Percentiles rank a stretch among this genome's conserved stretches.
These are phyloP conservation scores for Dendrobium huoshanense DNA, from an alignment of 106 monocot species.

Conservation along the genomic window DNA sequence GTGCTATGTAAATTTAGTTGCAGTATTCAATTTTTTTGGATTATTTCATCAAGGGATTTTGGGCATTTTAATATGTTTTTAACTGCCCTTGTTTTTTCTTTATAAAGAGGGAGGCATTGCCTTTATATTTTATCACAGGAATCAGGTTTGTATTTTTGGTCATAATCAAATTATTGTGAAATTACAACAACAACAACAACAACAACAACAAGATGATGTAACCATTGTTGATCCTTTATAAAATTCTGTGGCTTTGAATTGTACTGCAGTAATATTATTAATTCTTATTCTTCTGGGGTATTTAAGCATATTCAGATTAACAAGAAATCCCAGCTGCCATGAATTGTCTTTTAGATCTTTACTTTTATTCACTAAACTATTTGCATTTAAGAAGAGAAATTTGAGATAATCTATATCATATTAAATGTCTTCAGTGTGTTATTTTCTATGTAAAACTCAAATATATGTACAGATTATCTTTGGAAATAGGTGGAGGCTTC, in stretches of 20 bases:
- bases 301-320: background rate
- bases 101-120: no score
- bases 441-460: background rate
- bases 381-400: background rate
- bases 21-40: no score
- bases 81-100: no score
- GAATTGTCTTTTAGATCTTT: background rate
- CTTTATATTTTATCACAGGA: no score
- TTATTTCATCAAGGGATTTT: no score
- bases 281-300: background rate
- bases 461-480: constrained; percentile 68
- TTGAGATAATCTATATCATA: background rate
- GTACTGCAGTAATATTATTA: background rate
- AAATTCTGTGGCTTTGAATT: background rate
- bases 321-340: background rate
- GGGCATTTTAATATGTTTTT: no score
- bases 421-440: background rate
- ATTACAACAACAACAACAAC: no score
- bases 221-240: no score
- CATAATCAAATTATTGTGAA: no score
- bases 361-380: background rate
- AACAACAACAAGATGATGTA: no score
- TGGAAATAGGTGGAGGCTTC: constrained; percentile 94
- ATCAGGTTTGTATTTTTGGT: no score
- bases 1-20: no score